Conservation (phyloP, 139 green algal genomes). For the Chlorella sp. region DNA sequence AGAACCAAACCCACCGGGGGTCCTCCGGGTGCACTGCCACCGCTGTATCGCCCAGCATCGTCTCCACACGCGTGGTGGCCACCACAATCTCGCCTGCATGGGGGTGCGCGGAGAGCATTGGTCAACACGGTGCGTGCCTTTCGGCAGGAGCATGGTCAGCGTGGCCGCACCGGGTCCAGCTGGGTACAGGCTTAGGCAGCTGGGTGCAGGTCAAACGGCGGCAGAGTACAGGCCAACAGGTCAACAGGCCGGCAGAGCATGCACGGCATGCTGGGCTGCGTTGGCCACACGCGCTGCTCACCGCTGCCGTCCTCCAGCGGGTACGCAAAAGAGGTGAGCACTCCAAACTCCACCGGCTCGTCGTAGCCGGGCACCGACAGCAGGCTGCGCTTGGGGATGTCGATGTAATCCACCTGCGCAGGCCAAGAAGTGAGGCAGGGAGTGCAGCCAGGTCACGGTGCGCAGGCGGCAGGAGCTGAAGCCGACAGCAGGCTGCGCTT, state of each 20-base stretch:
- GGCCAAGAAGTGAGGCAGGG: neutral
- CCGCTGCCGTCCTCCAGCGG: constrained; percentile 78
- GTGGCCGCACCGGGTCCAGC: too few relatives aligned
- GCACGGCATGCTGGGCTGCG: too few relatives aligned
- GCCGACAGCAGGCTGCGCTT: too few relatives aligned
- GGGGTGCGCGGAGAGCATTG: too few relatives aligned
- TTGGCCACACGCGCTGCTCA: too few relatives aligned
- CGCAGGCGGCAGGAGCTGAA: neutral
- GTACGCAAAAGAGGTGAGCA: constrained; percentile 96
- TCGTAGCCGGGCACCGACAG: constrained; percentile 83
- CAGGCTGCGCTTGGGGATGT: constrained; percentile 81
- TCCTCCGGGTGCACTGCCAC: constrained; percentile 97
- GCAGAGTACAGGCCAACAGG: too few relatives aligned
- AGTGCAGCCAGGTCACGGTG: too few relatives aligned
- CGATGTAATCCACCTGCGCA: constrained; percentile 91
- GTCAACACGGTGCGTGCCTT: neutral
- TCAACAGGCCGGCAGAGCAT: too few relatives aligned
- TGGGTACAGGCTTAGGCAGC: too few relatives aligned
- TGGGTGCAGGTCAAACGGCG: too few relatives aligned
- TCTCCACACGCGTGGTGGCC: constrained; percentile 94
- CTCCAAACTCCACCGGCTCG: constrained; percentile 95
- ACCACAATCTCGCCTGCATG: constrained; percentile 81
- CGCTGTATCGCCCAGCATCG: constrained; percentile 96
- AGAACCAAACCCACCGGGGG: constrained; percentile 45
- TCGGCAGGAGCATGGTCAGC: neutral